Base-by-base conservation (phyloP, 495 filamentous ascomycete genomes). In the Wilcoxina mikolae region DNA sequence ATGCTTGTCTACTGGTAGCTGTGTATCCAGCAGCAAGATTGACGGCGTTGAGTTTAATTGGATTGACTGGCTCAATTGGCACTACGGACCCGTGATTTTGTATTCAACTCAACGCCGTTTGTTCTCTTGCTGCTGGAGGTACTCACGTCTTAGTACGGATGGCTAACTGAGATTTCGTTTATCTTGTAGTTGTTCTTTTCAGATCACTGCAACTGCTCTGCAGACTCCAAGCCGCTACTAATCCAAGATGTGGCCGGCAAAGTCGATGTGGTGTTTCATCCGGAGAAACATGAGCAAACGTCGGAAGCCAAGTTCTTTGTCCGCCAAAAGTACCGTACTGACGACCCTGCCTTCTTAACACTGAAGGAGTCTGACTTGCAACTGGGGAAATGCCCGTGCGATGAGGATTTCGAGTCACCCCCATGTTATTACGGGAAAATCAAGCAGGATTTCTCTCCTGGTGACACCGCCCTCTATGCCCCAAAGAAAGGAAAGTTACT, bases 111-210 rank as follows among this genome's bases (percentile, higher is more conserved):
- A n/a, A n/a, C n/a, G n/a, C n/a, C n/a, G n/a, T n/a, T n/a, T n/a
- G n/a, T n/a, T n/a, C n/a, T n/a, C n/a, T n/a, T n/a, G n/a, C n/a
- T n/a, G n/a, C n/a, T n/a, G n/a, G n/a, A n/a, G n/a, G n/a, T n/a
- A n/a, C n/a, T n/a, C n/a, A n/a, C n/a, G n/a, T n/a, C n/a, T n/a
- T n/a, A n/a, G n/a, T n/a, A n/a, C n/a, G n/a, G n/a, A 10, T 33
- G 11, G 12, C 33, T 53, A 61, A n/a, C n/a, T n/a, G n/a, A n/a
- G n/a, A n/a, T n/a, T n/a, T n/a, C n/a, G n/a, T n/a, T n/a, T n/a
- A n/a, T n/a, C n/a, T n/a, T n/a, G n/a, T n/a, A n/a, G 62, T 66
- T 88, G 0, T 89, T 89, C 61, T 68, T 89, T 7, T 84, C 81
- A 0, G 78, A 87, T 58, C 78, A 88, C 55, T 89, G 85, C 65